These are phyloP conservation scores for Trichoderma hamatum DNA, from an alignment of 2,329 filamentous ascomycete species.

Conservation along the genomic window DNA sequence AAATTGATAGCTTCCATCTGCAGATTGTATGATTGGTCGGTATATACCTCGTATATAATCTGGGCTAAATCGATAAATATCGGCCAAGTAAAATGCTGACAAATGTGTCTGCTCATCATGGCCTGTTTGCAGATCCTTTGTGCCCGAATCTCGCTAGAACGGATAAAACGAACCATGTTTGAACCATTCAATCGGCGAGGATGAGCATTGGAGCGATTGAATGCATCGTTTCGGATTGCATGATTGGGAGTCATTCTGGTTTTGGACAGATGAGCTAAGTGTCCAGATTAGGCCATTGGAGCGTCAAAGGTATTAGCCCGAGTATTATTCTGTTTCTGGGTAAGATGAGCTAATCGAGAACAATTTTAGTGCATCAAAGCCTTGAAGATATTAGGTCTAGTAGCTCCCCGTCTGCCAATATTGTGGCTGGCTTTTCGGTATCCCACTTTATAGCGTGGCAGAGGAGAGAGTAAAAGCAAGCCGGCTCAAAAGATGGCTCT, in stretches of 20 bases:
- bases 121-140: neutral
- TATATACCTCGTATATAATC: conserved; percentile 8
- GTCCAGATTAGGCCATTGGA: neutral
- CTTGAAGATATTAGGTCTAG: neutral
- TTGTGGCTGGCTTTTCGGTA: neutral
- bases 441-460: neutral
- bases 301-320: too few species aligned
- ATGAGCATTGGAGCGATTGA: neutral
- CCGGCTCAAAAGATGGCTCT: neutral
- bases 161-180: neutral
- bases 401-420: neutral
- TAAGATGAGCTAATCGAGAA: neutral
- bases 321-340: neutral
- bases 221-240: neutral
- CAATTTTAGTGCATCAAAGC: neutral
- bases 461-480: neutral
- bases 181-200: neutral
- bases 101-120: neutral
- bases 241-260: neutral
- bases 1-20: neutral
- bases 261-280: neutral
- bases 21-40: conserved; percentile 11
- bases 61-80: neutral
- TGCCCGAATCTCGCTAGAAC: neutral
- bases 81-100: conserved; percentile 9